Evolutionary conservation across 495 filamentous ascomycete genomes (phyloP), one percentile per base, ranked within the genome.

Genomic region (Podospora pseudoanserina): DNA sequence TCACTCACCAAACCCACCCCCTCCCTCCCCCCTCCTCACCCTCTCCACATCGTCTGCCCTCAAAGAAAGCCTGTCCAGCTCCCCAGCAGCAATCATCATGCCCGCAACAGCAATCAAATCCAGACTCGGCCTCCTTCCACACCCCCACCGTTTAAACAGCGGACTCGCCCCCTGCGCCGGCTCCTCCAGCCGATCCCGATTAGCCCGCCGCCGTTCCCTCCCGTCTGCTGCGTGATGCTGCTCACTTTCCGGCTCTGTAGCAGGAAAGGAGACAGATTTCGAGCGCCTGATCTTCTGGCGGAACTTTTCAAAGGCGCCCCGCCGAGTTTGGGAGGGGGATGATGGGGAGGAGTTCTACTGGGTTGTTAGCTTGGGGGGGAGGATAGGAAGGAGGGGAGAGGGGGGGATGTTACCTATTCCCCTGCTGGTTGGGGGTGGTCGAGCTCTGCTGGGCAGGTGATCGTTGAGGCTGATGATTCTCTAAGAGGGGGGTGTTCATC

Each of bases 81-180:
- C 71, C 0, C 61, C 71, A n/a, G 67, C 66, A 9, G 73, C 71
- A n/a, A 75, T 68, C 68, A 70, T 73, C 56, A 75, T 60, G 20
- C 72, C 72, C n/a, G 67, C 71, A 6, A 72, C 66, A 19, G 73
- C 73, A 16, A 75, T 67, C 2, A 68, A 28, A 28, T 67, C 64
- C 0, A 66, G 61, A 56, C 64, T 67, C 9, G 65, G 60, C 0
- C 30, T 30, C 0, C 65, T 27, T 15, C n/a, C 54, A 19, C 54
- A 63, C 7, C 28, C 26, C 2, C 60, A 55, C n/a, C 62, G 44
- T 20, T 65, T 65, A 28, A 34, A 69, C 7, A 63, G 57, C 6
- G 55, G 62, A 2, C 18, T 55, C 0, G 59, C 34, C 20, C 20
- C 20, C 2, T 26, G 27, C 18, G 18, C 32, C 13, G 63, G 27